Conservation (phyloP, 1,284 basidiomycete species). For the Puccinia hordei region DNA sequence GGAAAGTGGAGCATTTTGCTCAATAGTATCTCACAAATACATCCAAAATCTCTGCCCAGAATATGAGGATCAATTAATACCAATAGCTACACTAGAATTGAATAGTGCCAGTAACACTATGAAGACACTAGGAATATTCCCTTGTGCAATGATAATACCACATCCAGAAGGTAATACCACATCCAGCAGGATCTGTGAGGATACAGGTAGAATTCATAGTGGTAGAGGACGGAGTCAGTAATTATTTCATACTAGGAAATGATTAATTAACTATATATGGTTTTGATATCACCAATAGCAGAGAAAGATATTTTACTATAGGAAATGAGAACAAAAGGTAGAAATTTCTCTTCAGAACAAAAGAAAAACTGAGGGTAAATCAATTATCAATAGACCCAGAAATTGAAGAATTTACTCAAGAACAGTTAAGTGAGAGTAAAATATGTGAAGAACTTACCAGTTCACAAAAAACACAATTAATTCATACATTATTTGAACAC, state of each 20-base stretch:
- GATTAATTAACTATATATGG: conserved; percentile 1
- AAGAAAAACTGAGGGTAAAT: neutral
- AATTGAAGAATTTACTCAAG: neutral
- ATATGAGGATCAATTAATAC: neutral
- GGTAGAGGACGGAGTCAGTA: neutral
- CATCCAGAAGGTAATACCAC: neutral
- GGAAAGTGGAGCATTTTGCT: conserved; percentile 9
- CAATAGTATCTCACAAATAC: conserved; percentile 6
- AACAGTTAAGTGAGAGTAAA: neutral
- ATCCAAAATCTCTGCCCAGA: neutral
- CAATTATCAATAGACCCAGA: neutral
- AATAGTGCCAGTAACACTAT: conserved; percentile 12
- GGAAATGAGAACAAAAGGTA: conserved; percentile 3
- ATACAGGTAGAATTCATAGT: conserved; percentile 12
- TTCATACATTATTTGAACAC: too few relatives aligned
- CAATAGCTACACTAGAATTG: neutral
- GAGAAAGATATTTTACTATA: conserved; percentile 18
- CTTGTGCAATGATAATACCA: neutral
- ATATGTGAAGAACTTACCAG: too few relatives aligned
- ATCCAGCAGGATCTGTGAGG: too few relatives aligned
- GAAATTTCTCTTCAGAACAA: neutral
- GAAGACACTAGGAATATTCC: neutral
- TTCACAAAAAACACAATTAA: too few relatives aligned
- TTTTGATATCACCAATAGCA: conserved; percentile 4
- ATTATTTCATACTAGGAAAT: conserved; percentile 9